Percentiles rank a stretch among this genome's conserved stretches.
phyloP scores from a whole-genome alignment of 208 protist species.

The Leishmania braziliensis region DNA sequence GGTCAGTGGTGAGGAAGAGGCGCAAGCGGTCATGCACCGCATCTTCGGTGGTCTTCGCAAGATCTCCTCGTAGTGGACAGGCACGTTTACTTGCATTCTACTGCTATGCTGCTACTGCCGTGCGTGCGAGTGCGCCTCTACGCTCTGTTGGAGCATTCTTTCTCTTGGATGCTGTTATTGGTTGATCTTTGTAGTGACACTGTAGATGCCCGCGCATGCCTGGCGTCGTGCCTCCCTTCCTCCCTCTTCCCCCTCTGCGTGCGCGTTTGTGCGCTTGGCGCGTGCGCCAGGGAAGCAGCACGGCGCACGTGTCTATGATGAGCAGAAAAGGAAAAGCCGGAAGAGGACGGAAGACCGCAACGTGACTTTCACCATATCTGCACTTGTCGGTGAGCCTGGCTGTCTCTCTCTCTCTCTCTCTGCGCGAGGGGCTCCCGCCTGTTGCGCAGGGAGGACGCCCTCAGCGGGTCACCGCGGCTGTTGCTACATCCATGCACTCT shows the following conservation, averaged over 20 bases:
- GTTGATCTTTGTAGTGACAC: background rate
- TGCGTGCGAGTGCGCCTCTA: background rate
- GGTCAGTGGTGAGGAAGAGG: constrained; percentile 37
- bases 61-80: constrained; percentile 13
- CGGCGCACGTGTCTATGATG: too few relatives aligned
- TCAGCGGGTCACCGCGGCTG: background rate
- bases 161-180: background rate
- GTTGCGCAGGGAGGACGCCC: background rate
- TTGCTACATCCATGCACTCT: background rate
- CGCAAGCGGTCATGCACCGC: constrained; percentile 31
- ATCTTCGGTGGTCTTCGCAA: constrained; percentile 34
- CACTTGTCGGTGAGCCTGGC: too few relatives aligned
- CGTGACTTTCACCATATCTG: too few relatives aligned
- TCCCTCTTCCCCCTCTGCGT: background rate
- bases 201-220: background rate
- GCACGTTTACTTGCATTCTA: background rate
- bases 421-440: background rate
- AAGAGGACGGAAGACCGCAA: too few relatives aligned
- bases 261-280: too few relatives aligned
- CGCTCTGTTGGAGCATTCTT: background rate
- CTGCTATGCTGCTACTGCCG: background rate
- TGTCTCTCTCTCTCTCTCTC: background rate
- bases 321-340: too few relatives aligned
- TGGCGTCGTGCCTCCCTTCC: background rate
- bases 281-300: too few relatives aligned